These are phyloP conservation scores for Pelargonium nanum DNA, from an alignment of 345 rosid genomes.

Conservation along the genomic window DNA sequence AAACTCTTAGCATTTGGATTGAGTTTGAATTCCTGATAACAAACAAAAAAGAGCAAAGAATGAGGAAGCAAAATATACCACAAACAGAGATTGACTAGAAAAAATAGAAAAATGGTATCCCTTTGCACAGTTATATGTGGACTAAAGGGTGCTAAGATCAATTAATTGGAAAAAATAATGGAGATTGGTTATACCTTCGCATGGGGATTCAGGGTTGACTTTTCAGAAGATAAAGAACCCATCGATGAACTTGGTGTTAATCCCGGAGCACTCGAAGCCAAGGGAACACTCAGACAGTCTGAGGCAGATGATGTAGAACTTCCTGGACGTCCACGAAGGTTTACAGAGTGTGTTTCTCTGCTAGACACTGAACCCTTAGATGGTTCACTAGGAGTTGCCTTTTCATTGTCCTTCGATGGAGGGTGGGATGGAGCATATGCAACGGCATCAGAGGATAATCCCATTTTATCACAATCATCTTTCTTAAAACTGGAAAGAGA, in stretches of 20 bases:
- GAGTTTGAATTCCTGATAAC: slow-evolving; percentile 73
- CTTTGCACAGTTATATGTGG: too few relatives aligned
- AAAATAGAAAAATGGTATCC: not conserved
- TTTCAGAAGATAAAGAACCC: slow-evolving; percentile 71
- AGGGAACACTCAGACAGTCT: slow-evolving; percentile 28
- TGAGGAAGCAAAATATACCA: not conserved
- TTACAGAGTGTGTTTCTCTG: slow-evolving; percentile 31
- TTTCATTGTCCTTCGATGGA: slow-evolving; percentile 31
- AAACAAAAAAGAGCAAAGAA: slow-evolving; percentile 6
- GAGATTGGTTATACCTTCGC: slow-evolving; percentile 51
- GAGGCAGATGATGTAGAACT: slow-evolving; percentile 56
- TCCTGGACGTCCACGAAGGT: slow-evolving; percentile 39
- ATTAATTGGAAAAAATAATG: not conserved
- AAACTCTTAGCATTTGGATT: slow-evolving; percentile 94
- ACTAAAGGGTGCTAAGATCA: not conserved
- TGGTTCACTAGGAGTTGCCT: slow-evolving; percentile 29
- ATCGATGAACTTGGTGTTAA: slow-evolving; percentile 77
- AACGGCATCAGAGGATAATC: slow-evolving; percentile 21
- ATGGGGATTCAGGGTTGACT: slow-evolving; percentile 62
- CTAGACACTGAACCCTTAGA: slow-evolving; percentile 29
- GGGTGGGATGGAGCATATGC: slow-evolving; percentile 18
- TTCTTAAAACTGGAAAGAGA: slow-evolving; percentile 22
- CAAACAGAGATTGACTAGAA: not conserved
- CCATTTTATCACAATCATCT: slow-evolving; percentile 34
- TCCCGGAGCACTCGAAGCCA: slow-evolving; percentile 42